Percentiles rank a stretch among this genome's conserved stretches.
These are phyloP conservation scores for Ophiostoma australiae DNA, from an alignment of 2,329 filamentous ascomycete species.

Conservation along the genomic window DNA sequence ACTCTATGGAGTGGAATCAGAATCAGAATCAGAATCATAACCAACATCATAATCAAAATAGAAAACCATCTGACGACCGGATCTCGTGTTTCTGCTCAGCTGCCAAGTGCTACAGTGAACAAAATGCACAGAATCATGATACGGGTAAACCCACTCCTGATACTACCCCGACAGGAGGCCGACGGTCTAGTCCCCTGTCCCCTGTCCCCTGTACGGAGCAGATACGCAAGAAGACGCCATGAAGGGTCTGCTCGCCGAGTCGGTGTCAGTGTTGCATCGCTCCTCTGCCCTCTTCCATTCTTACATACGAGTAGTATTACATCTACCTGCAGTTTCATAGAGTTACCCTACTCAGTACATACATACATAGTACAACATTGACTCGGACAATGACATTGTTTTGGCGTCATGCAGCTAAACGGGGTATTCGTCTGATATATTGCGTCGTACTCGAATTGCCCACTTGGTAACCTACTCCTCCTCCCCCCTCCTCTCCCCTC, in stretches of 20 bases:
- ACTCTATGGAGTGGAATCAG: not conserved
- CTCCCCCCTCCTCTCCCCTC: not conserved
- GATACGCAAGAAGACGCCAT: not conserved
- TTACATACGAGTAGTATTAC: no score
- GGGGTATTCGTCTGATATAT: not conserved
- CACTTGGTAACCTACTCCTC: not conserved
- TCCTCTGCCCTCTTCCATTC: not conserved
- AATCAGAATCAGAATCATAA: not conserved
- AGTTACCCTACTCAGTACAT: not conserved
- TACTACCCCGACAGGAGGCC: not conserved
- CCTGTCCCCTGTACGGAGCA: no score
- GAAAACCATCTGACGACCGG: not conserved
- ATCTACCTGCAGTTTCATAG: no score
- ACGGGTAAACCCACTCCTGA: not conserved
- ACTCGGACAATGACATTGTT: not conserved
- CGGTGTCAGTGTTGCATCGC: conserved; percentile 9
- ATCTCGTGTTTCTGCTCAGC: conserved; percentile 7
- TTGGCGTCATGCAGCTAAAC: conserved; percentile 9
- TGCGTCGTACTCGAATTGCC: not conserved
- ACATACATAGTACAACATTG: not conserved
- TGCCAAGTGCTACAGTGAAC: not conserved
- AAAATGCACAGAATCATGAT: not conserved
- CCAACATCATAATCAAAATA: no score
- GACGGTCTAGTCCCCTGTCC: not conserved
- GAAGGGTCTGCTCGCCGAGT: not conserved